Evolutionary conservation across 345 rosid genomes (phyloP), one percentile per base, ranked within the genome.

Genomic region (Pistacia vera): DNA sequence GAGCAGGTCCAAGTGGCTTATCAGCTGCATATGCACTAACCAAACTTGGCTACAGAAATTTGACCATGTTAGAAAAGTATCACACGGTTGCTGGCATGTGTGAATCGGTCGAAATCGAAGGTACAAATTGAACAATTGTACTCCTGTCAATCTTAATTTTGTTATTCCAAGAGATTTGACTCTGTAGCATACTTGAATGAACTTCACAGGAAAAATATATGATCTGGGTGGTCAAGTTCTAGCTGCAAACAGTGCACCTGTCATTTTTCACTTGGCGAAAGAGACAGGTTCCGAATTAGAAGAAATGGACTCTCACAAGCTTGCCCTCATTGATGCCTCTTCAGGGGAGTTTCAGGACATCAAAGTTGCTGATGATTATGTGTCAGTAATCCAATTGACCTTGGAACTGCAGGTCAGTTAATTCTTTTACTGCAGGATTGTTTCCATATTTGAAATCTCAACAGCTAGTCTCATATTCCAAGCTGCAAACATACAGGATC

Each of bases 181-280:
- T 62, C 17, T 60, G 51, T 69, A 13, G 18, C 58, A 17, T 68
- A 44, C 11, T 11, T 63, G 18, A 65, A 11, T 54, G 8, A 38
- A 38, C 6, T 41, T 41, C 75, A 17, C 84, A 90, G 94, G 94
- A 64, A 88, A 79, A 71, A 81, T 83, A 62, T 90, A 90, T 76
- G 94, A 88, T 77, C 81, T 90, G 70, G 92, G 94, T 17, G 94
- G 94, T 66, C 94, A 90, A 83, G 94, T 90, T 77, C 87, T 88
- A 18, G 94, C 94, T 13, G 90, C 89, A 28, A 90, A 90, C 67
- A 87, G 91, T 18, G 90, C 94, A 44, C 94, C 94, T 0, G 81
- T 75, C 58, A 84, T 87, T 49, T 90, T 88, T 80, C 88, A 88
- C 77, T 68, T 90, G 84, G 94, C 88, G 2, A 87, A 87, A 70